These are phyloP conservation scores for Mercurialis annua DNA, from an alignment of 345 rosid species.

Conservation along the genomic window DNA sequence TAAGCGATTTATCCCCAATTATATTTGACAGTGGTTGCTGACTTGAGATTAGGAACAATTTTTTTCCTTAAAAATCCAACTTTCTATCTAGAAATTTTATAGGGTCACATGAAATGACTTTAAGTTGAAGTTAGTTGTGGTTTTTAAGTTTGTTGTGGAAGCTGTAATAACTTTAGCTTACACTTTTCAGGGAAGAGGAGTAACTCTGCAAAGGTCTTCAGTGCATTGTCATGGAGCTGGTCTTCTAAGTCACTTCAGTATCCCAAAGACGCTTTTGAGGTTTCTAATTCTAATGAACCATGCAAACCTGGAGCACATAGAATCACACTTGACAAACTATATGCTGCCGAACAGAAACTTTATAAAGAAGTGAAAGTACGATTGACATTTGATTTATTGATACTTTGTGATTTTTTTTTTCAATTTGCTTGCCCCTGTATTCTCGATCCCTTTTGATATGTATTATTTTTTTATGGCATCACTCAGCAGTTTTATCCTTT, in stretches of 20 bases:
- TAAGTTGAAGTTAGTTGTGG: no score
- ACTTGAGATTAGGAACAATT: background rate
- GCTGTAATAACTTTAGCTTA: constrained; percentile 18
- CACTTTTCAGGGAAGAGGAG: constrained; percentile 74
- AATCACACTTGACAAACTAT: constrained; percentile 69
- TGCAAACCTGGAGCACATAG: constrained; percentile 88
- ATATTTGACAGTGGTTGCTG: background rate
- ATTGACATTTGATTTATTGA: constrained; percentile 18
- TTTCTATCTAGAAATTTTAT: background rate
- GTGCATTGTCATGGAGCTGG: constrained; percentile 91
- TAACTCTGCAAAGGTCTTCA: constrained; percentile 81
- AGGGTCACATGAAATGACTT: no score
- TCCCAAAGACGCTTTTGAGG: constrained; percentile 38
- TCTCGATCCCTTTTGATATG: background rate
- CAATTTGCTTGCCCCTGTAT: constrained; percentile 8
- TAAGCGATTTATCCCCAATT: background rate
- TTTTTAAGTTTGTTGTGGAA: background rate
- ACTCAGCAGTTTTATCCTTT: background rate
- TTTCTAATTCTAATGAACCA: constrained; percentile 47
- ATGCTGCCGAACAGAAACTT: constrained; percentile 72
- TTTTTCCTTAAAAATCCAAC: background rate
- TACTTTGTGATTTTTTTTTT: background rate
- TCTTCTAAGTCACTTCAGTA: constrained; percentile 70
- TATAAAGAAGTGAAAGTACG: constrained; percentile 75
- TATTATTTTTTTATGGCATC: background rate